These are phyloP conservation scores for Stachybotrys chartarum DNA, from an alignment of 2,329 filamentous ascomycete genomes.

Conservation along the genomic window DNA sequence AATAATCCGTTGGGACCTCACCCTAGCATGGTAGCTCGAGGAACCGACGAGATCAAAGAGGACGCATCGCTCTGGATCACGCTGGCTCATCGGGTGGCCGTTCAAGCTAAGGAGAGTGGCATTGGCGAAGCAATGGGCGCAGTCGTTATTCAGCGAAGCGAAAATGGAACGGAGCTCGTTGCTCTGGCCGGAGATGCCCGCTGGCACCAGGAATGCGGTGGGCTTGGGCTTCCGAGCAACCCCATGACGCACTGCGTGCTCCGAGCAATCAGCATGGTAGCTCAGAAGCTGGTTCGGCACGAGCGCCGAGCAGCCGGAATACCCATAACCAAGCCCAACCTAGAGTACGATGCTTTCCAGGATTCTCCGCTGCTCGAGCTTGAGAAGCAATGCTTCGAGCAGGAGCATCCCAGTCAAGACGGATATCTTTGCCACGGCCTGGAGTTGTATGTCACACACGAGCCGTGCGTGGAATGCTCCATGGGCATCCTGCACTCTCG, in stretches of 20 bases:
- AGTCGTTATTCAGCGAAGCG: conserved; percentile 62
- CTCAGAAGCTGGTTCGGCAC: conserved; percentile 54
- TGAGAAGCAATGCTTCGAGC: conserved; percentile 54
- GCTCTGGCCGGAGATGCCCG: conserved; percentile 72
- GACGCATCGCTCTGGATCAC: conserved; percentile 61
- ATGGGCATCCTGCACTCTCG: conserved; percentile 95
- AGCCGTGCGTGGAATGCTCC: conserved; percentile 93
- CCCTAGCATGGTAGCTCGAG: conserved; percentile 63
- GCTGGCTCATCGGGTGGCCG: conserved; percentile 57
- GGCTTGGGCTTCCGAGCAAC: conserved; percentile 50
- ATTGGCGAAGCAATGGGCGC: conserved; percentile 66
- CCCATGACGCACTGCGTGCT: conserved; percentile 73
- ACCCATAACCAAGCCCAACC: conserved; percentile 27
- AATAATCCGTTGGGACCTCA: conserved; percentile 83
- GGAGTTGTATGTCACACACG: conserved; percentile 90
- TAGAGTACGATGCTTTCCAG: conserved; percentile 57
- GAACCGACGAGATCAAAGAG: conserved; percentile 59
- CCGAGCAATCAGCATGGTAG: conserved; percentile 77
- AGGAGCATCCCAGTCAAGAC: conserved; percentile 60
- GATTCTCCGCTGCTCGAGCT: conserved; percentile 62
- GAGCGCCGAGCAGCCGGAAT: conserved; percentile 36
- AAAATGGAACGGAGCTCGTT: conserved; percentile 49
- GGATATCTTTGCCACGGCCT: conserved; percentile 93
- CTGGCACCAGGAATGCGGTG: conserved; percentile 48
- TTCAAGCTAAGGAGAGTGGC: conserved; percentile 47